Conservation (phyloP, 805 yeast genomes). For the Cyberlindnera mrakii region DNA sequence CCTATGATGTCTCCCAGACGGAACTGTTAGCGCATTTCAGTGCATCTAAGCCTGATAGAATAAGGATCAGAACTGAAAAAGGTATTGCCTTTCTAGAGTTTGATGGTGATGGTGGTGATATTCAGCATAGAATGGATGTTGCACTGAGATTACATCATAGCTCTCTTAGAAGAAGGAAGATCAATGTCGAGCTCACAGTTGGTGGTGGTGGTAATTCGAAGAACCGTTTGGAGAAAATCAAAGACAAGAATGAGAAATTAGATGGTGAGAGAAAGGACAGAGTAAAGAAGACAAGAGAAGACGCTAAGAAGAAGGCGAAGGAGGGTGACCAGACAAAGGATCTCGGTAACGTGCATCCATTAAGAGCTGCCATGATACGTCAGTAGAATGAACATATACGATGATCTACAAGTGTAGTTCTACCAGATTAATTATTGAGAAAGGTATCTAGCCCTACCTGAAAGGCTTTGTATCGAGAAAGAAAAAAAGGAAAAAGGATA, state of each 20-base stretch:
- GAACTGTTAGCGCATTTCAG: slow-evolving; percentile 70
- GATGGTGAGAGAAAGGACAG: slow-evolving; percentile 62
- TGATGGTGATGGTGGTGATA: slow-evolving; percentile 45
- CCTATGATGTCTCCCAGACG: slow-evolving; percentile 58
- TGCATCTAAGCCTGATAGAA: slow-evolving; percentile 61
- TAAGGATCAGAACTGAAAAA: slow-evolving; percentile 76
- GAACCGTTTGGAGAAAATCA: slow-evolving; percentile 60
- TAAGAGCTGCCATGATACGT: slow-evolving; percentile 38
- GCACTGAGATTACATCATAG: slow-evolving; percentile 85
- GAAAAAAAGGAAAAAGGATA: not conserved
- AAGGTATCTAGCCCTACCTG: not conserved
- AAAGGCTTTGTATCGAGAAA: not conserved
- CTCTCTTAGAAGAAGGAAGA: slow-evolving; percentile 59
- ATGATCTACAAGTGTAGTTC: not conserved
- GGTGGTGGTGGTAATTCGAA: slow-evolving; percentile 96
- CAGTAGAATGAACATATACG: not conserved
- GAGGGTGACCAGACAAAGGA: slow-evolving; percentile 5
- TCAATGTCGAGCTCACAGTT: slow-evolving; percentile 93
- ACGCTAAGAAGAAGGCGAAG: slow-evolving; percentile 21
- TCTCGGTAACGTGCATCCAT: slow-evolving; percentile 47
- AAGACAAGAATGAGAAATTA: slow-evolving; percentile 71
- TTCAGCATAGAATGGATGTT: slow-evolving; percentile 73
- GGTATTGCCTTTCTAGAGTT: slow-evolving; percentile 93
- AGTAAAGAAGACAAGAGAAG: slow-evolving; percentile 41
- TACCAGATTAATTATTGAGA: not conserved